Base-by-base conservation (phyloP, 208 protist species). In the Crithidia thermophila region DNA sequence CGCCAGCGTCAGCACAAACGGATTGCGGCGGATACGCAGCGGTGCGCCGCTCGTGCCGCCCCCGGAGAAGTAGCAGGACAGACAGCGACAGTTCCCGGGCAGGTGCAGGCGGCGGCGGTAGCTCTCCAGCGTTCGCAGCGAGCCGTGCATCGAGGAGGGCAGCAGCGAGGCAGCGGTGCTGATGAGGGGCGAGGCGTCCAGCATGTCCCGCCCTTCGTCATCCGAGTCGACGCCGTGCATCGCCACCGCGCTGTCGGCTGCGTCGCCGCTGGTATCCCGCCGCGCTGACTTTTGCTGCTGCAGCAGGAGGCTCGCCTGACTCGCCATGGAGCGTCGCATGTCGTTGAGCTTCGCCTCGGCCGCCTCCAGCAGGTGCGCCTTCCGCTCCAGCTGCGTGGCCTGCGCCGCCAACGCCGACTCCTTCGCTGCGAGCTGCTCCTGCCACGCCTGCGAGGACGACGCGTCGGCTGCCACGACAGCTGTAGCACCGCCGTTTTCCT, bases 261-360 rank as follows among this genome's bases (percentile, higher is more conserved):
- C 33, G 52, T 53, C 49, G 31, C 36, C 40, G 28, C 67, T 34
- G 62, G 27, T 45, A 4, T 64, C 45, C 2, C 43, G 43, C 21
- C 51, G 4, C 6, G 53, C 28, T 14, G 58, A 20, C 23, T 58
- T 52, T 37, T 75, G 77, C 31, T 79, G 77, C 50, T 77, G 64
- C 16, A 88, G 64, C 0, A 90, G 64, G 10, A 77, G 21, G 43
- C 67, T 82, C n/a, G 87, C 87, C 57, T 93, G 87, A 27, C 66
- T 58, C 0, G 88, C 84, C 39, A 94, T 63, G 4, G 81, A 81
- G n/a, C 69, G 66, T 33, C 85, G 83, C 60, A 90, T 78, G 56
- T 85, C 81, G 25, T 88, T 71, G 11, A 94, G 55, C 62, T 82
- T 68, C 30, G 49, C 56, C 62, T 94, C 88, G 11, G 72, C 80